Percentiles rank a stretch among this genome's conserved stretches.
phyloP scores from a whole-genome alignment of 345 rosid genomes.

The Eucalyptus victrix region DNA sequence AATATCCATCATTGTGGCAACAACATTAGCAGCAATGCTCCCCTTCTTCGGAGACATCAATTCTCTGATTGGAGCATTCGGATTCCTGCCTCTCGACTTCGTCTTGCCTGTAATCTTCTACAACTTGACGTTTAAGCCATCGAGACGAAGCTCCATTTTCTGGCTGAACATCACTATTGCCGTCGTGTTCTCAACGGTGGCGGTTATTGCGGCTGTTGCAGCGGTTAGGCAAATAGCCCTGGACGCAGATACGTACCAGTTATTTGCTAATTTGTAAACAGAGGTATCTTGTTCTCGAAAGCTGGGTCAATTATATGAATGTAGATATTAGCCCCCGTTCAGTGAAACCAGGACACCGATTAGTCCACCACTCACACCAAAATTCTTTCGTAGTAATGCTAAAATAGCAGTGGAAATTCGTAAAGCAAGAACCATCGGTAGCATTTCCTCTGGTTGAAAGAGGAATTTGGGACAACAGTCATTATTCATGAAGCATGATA shows the following conservation, averaged over 20 bases:
- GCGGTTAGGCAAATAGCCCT: slow-evolving; percentile 63
- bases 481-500: background rate
- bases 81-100: slow-evolving; percentile 84
- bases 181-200: slow-evolving; percentile 35
- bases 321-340: background rate
- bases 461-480: background rate
- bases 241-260: slow-evolving; percentile 43
- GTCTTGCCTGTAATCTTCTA: slow-evolving; percentile 60
- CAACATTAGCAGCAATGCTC: slow-evolving; percentile 61
- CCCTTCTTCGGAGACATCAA: slow-evolving; percentile 83
- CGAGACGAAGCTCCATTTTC: slow-evolving; percentile 41
- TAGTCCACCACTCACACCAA: background rate
- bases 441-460: background rate
- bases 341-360: background rate
- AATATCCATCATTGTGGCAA: slow-evolving; percentile 39
- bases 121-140: slow-evolving; percentile 75
- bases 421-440: background rate
- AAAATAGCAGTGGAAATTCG: background rate
- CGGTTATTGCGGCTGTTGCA: slow-evolving; percentile 55
- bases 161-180: slow-evolving; percentile 60
- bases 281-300: background rate
- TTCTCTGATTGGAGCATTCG: slow-evolving; percentile 62
- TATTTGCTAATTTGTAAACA: slow-evolving; percentile 61
- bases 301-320: background rate
- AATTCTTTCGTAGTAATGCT: background rate